Evolutionary conservation across 2,329 filamentous ascomycete genomes (phyloP), one percentile per base, ranked within the genome.

Genomic region (Neobulgaria alba): DNA sequence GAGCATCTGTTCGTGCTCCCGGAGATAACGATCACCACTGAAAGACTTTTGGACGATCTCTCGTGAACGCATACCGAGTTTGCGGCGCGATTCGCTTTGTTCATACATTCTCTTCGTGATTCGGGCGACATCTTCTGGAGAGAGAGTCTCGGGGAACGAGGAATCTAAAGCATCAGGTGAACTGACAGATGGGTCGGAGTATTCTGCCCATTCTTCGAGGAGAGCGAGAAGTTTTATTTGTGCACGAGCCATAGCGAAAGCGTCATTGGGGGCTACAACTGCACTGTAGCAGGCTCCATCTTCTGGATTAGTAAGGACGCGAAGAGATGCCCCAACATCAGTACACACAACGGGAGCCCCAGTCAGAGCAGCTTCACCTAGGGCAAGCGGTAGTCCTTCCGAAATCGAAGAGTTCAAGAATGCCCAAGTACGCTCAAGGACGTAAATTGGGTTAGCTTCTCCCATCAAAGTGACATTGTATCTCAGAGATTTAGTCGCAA

Each of bases 191-290:
- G 45, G 45, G 23, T 73, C 69, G 3, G 73, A 71, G 53, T 75
- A 79, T 36, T 71, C 61, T 39, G 68, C 63, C 76, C 76, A 82
- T 53, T 77, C 71, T 3, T 73, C 77, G 1, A 79, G 61, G 64
- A 82, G 69, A 5, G 68, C 74, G 10, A 82, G 65, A 49, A 81
- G 67, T 41, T 72, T 72, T 47, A 82, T 72, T 51, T 82, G 77
- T 0, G 77, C 77, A 17, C 71, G 65, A 1, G 77, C 77, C 1
- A 82, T 64, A 3, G 72, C 69, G 29, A 68, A 67, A 3, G 76
- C 68, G 54, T 82, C 77, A 50, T 81, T 81, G 2, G 77, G 77
- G 10, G 77, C 72, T 2, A 81, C 75, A 4, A 81, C 73, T 42
- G 75, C 76, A 47, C 73, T 76, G 61, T 75, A 81, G 3, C 67